Evolutionary conservation across 2,329 filamentous ascomycete species (phyloP).

Genomic region (Venturia asperata): DNA sequence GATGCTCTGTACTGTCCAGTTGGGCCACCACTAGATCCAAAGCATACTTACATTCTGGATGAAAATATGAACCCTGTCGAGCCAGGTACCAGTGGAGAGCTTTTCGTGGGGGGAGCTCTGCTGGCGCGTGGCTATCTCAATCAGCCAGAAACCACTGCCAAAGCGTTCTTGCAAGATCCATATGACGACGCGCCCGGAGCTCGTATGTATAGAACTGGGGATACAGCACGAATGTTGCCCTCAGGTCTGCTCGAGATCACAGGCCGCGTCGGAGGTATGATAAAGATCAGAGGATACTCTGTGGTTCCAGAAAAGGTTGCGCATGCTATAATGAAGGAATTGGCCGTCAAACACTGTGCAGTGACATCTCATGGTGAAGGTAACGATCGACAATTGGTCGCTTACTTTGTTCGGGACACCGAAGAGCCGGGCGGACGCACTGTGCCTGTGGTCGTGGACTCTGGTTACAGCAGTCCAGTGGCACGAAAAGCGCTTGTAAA

Average conservation of each 20-base stretch:
- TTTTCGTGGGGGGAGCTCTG: conserved; percentile 67
- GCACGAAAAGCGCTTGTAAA: conserved; percentile 58
- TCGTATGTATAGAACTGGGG: conserved; percentile 69
- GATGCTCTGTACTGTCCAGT: conserved; percentile 62
- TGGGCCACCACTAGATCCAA: conserved; percentile 59
- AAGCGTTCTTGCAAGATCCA: conserved; percentile 60
- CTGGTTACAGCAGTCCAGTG: conserved; percentile 58
- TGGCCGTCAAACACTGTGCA: conserved; percentile 65
- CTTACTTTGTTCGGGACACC: conserved; percentile 65
- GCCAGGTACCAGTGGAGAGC: conserved; percentile 58
- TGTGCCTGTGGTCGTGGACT: conserved; percentile 58
- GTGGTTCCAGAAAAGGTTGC: conserved; percentile 72
- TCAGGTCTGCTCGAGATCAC: conserved; percentile 68
- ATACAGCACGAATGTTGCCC: conserved; percentile 59
- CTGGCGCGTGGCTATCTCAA: conserved; percentile 73
- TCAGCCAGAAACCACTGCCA: conserved; percentile 67
- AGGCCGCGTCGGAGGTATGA: conserved; percentile 70
- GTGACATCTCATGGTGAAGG: conserved; percentile 70
- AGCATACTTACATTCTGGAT: conserved; percentile 65
- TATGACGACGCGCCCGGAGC: conserved; percentile 54
- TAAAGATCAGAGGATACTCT: conserved; percentile 72
- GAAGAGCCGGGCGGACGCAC: conserved; percentile 53
- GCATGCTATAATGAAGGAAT: conserved; percentile 59
- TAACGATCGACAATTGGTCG: conserved; percentile 66
- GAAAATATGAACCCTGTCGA: conserved; percentile 59